Evolutionary conservation across 23 red algal genomes (phyloP), one percentile per base, ranked within the genome.

Genomic region (Gracilaria vermiculophylla): DNA sequence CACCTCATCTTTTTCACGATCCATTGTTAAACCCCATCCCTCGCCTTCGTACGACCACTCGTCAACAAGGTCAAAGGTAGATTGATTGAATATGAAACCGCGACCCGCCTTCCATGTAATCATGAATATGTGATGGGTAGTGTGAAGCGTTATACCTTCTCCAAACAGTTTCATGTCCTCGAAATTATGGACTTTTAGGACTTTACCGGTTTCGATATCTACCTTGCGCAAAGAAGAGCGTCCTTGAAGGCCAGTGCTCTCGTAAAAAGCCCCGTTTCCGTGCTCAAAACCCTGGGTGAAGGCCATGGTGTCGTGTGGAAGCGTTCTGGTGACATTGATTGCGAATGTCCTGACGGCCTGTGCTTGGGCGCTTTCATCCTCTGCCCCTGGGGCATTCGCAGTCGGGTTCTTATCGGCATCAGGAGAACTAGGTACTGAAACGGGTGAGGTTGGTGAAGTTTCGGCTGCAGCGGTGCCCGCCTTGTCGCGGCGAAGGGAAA

Each of bases 241-340:
- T 14, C 90, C 90, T 20, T 58, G 49, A 35, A 93, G n/a, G 31
- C 90, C 90, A 37, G 92, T 89, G 42, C 82, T 83, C 44, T 87
- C 78, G 55, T 81, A 89, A 83, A 90, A 94, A 15, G 33, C 66
- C 15, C 78, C 86, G 48, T 90, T 76, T 12, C 39, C 44, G 57
- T 78, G 83, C 27, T 90, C 78, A 20, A 95, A 73, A 45, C 93
- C 93, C 50, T 95, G 93, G 61, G 86, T 90, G 45, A 95, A 95
- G 5, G 94, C 80, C 69, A 35, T 76, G 25, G 34, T 0, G 33
- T 92, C 94, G 73, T 96, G 94, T 9, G 81, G 82, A 16, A 36
- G 33, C 62, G 42, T 72, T 21, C 44, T 76, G 15, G 47, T 19
- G 12, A 94, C 66, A 8, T 72, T 49, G 3, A 94, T 50, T 0